A percentile compares a stretch with the other conserved stretches of the same genome.
Evolutionary conservation across 805 yeast genomes (phyloP).

Genomic region (Kurtzmaniella fragi): DNA sequence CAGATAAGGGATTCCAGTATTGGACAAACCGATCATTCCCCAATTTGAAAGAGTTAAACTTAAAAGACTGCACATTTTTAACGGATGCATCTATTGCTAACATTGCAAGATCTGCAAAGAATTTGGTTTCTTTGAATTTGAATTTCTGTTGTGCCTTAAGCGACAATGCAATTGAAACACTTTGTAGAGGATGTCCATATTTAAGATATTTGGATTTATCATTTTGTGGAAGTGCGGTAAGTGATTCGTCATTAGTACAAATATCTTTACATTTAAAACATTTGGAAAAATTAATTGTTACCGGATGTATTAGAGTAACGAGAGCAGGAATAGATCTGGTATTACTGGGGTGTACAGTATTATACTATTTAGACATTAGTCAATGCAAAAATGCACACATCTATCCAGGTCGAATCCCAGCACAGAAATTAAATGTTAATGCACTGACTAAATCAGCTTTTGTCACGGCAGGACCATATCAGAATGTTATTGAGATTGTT

Average conservation of each 20-base stretch:
- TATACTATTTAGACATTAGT: slow-evolving; percentile 53
- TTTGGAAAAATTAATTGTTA: slow-evolving; percentile 46
- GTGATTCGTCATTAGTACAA: slow-evolving; percentile 61
- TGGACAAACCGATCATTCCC: slow-evolving; percentile 61
- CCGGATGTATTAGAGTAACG: slow-evolving; percentile 74
- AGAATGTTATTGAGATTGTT: slow-evolving; percentile 54
- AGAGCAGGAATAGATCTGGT: slow-evolving; percentile 71
- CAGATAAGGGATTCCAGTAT: slow-evolving; percentile 65
- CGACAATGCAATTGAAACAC: slow-evolving; percentile 61
- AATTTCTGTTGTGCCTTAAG: slow-evolving; percentile 74
- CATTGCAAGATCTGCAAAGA: slow-evolving; percentile 57
- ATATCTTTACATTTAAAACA: slow-evolving; percentile 50
- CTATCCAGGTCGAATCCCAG: slow-evolving; percentile 57
- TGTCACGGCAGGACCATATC: slow-evolving; percentile 49
- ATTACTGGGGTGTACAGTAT: slow-evolving; percentile 48
- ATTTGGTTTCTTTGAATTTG: slow-evolving; percentile 51
- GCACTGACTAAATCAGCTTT: slow-evolving; percentile 54
- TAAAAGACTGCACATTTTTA: slow-evolving; percentile 71
- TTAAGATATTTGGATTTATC: slow-evolving; percentile 53
- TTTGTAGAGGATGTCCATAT: slow-evolving; percentile 61
- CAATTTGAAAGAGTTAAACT: slow-evolving; percentile 44
- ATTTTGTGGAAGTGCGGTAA: slow-evolving; percentile 77
- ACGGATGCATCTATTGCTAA: slow-evolving; percentile 61
- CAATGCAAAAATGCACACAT: slow-evolving; percentile 69
- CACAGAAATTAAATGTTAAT: slow-evolving; percentile 46